phyloP scores from a whole-genome alignment of 495 filamentous ascomycete genomes.

The Polyplosphaeria fusca region DNA sequence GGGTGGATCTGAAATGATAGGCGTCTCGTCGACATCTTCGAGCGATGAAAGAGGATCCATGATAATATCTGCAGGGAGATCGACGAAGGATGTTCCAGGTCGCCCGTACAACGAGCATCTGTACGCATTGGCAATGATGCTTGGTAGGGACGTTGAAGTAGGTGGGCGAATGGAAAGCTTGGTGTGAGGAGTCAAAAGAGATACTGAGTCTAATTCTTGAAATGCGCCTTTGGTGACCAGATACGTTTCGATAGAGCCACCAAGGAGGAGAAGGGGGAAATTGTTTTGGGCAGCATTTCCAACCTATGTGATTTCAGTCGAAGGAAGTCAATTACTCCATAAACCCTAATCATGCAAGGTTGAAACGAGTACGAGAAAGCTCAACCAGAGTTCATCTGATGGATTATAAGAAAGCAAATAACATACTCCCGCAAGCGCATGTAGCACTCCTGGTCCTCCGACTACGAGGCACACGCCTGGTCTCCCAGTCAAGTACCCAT shows the following conservation, averaged over 20 bases:
- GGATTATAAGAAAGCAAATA: not conserved
- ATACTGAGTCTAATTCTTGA: slow-evolving; percentile 60
- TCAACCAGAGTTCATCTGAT: too few species aligned
- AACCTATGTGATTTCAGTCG: too few species aligned
- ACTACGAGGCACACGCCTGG: slow-evolving; percentile 64
- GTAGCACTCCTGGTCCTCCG: slow-evolving; percentile 62
- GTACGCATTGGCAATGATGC: slow-evolving; percentile 55
- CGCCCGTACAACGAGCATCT: slow-evolving; percentile 56
- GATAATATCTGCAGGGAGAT: slow-evolving; percentile 62
- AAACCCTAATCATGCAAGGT: too few species aligned
- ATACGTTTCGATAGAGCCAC: slow-evolving; percentile 56
- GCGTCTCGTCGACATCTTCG: slow-evolving; percentile 8
- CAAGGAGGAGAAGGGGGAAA: slow-evolving; percentile 59
- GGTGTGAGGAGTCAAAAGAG: slow-evolving; percentile 56
- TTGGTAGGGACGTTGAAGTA: slow-evolving; percentile 50
- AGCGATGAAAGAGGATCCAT: slow-evolving; percentile 36
- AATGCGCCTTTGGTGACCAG: slow-evolving; percentile 57
- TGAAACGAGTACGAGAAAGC: too few species aligned
- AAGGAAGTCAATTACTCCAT: too few species aligned
- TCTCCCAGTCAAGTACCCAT: slow-evolving; percentile 62
- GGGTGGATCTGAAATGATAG: slow-evolving; percentile 40
- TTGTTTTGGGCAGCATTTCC: slow-evolving; percentile 57
- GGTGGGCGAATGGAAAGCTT: slow-evolving; percentile 54
- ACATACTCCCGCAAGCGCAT: slow-evolving; percentile 56
- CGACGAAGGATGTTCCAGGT: slow-evolving; percentile 58